Conservation (phyloP, 1,139 yeast genomes). For the Geotrichum macrosporum region DNA sequence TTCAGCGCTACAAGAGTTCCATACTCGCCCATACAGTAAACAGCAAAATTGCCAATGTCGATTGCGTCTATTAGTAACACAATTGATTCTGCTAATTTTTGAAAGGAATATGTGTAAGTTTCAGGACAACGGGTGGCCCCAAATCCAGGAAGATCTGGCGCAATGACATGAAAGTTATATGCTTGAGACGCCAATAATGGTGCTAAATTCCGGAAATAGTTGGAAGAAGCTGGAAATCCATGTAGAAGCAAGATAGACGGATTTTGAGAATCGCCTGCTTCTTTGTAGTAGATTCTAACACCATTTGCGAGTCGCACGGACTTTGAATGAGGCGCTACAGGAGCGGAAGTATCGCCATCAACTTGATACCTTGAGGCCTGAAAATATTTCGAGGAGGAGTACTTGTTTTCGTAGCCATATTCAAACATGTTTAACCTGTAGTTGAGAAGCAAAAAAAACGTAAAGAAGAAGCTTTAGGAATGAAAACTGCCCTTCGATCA, state of each 20-base stretch:
- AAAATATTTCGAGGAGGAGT: neutral
- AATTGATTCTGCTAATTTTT: slow-evolving; percentile 37
- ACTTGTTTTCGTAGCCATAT: no score
- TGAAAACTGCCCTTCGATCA: no score
- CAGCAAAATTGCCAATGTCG: slow-evolving; percentile 34
- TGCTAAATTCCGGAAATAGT: slow-evolving; percentile 40
- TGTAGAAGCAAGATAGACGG: slow-evolving; percentile 42
- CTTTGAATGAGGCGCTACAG: neutral
- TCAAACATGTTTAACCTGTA: neutral
- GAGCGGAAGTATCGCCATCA: neutral
- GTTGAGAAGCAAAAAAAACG: neutral
- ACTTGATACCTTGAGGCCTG: neutral
- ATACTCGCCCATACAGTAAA: slow-evolving; percentile 43
- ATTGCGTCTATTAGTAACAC: slow-evolving; percentile 36
- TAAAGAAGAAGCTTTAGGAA: neutral
- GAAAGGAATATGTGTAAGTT: slow-evolving; percentile 37
- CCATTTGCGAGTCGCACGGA: slow-evolving; percentile 23
- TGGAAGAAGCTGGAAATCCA: slow-evolving; percentile 46
- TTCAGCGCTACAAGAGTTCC: slow-evolving; percentile 45
- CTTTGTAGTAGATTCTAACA: slow-evolving; percentile 40
- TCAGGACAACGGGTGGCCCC: slow-evolving; percentile 41
- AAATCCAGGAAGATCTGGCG: slow-evolving; percentile 47
- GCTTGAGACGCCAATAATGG: slow-evolving; percentile 37
- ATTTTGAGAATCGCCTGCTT: slow-evolving; percentile 38
- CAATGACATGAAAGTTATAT: slow-evolving; percentile 39